Evolutionary conservation across 805 yeast genomes (phyloP).

Genomic region (Starmerella vaccinii): DNA sequence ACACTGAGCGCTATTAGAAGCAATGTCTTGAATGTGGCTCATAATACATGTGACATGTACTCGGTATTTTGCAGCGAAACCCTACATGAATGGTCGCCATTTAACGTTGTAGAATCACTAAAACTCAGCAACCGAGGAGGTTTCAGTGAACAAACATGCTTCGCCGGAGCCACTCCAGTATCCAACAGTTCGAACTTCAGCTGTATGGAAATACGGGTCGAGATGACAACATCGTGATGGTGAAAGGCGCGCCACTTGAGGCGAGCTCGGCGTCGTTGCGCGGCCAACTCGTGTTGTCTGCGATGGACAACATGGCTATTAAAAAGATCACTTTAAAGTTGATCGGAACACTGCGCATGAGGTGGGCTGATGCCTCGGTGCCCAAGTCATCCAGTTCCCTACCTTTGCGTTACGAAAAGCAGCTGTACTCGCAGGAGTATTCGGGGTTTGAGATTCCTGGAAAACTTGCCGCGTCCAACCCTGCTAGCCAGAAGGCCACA

Average conservation of each 20-base stretch:
- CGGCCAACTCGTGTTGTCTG: conserved; percentile 69
- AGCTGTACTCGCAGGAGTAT: conserved; percentile 64
- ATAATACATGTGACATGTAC: conserved; percentile 1
- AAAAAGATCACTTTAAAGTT: conserved; percentile 55
- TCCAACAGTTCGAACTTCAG: conserved; percentile 22
- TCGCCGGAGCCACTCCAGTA: conserved; percentile 20
- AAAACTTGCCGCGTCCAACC: conserved; percentile 8
- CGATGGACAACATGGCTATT: conserved; percentile 62
- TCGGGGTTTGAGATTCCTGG: conserved; percentile 22
- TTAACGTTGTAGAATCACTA: not conserved
- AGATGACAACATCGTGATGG: conserved; percentile 49
- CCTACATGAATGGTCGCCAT: conserved; percentile 1
- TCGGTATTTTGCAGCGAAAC: conserved; percentile 5
- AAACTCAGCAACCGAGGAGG: not conserved
- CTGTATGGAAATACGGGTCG: conserved; percentile 22
- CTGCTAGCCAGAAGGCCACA: conserved; percentile 24
- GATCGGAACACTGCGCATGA: conserved; percentile 54
- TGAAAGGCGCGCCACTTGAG: conserved; percentile 67
- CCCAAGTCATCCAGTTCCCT: conserved; percentile 1
- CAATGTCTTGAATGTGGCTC: not conserved
- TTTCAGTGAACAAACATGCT: conserved; percentile 11
- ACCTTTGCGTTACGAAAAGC: conserved; percentile 40
- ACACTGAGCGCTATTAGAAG: not conserved
- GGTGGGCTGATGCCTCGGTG: conserved; percentile 44
- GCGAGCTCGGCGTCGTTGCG: conserved; percentile 67